phyloP scores from a whole-genome alignment of 192 early-diverging fungal species.

The Umbelopsis sp. region DNA sequence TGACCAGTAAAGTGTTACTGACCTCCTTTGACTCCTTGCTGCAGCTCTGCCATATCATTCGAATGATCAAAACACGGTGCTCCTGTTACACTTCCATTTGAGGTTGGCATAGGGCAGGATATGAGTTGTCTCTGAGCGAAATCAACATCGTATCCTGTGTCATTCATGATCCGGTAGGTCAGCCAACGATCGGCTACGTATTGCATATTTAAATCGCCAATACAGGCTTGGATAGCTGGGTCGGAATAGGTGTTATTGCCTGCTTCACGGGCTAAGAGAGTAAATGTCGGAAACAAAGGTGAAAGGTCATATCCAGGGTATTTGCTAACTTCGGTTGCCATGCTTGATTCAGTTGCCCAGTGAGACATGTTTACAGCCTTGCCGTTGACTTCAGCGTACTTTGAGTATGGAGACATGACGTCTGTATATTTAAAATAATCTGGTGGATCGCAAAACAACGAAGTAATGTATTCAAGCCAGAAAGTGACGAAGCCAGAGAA shows the following conservation, averaged over 20 bases:
- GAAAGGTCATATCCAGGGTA: slow-evolving; percentile 37
- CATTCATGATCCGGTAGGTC: slow-evolving; percentile 24
- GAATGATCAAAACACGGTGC: slow-evolving; percentile 32
- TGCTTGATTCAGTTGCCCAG: not conserved
- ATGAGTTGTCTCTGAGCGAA: slow-evolving; percentile 13
- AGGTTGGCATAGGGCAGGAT: slow-evolving; percentile 32
- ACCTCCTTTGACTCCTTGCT: slow-evolving; percentile 38
- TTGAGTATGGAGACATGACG: slow-evolving; percentile 5
- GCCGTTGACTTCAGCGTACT: slow-evolving; percentile 30
- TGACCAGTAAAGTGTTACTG: no score
- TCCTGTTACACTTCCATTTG: slow-evolving; percentile 26
- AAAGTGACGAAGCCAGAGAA: slow-evolving; percentile 28
- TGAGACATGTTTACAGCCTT: slow-evolving; percentile 28
- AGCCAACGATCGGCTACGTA: slow-evolving; percentile 36
- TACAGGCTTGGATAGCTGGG: slow-evolving; percentile 20
- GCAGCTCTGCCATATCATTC: slow-evolving; percentile 8
- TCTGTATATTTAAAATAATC: slow-evolving; percentile 19
- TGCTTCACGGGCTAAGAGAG: slow-evolving; percentile 19
- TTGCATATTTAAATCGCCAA: slow-evolving; percentile 21
- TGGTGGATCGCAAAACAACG: slow-evolving; percentile 37
- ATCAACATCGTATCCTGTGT: slow-evolving; percentile 27
- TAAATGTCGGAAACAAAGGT: slow-evolving; percentile 38
- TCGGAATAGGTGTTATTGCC: slow-evolving; percentile 20
- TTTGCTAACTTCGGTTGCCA: slow-evolving; percentile 26
- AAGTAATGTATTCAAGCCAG: slow-evolving; percentile 37